phyloP scores from a whole-genome alignment of 306 rosid genomes.

The Prosopis cineraria region DNA sequence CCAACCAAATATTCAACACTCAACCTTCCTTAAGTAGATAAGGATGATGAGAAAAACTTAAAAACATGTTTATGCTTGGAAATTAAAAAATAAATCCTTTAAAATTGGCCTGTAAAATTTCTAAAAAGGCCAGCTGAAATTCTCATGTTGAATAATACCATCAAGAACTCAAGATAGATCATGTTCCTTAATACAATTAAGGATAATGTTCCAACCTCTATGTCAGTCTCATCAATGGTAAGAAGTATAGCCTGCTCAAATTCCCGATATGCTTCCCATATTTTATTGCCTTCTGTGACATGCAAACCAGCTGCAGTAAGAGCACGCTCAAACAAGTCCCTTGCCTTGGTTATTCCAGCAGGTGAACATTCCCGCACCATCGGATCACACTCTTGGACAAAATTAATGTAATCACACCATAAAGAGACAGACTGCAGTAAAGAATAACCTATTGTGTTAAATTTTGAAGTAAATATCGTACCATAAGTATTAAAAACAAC shows the following conservation, averaged over 20 bases:
- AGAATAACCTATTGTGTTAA: slow-evolving; percentile 35
- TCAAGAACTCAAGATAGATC: slow-evolving; percentile 9
- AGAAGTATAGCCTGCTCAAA: slow-evolving; percentile 70
- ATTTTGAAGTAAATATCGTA: not conserved
- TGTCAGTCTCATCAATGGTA: slow-evolving; percentile 56
- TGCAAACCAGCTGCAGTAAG: slow-evolving; percentile 91
- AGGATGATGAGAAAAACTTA: slow-evolving; percentile 7
- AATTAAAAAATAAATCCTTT: not conserved
- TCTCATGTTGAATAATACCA: not conserved
- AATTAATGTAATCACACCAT: slow-evolving; percentile 76
- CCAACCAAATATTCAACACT: slow-evolving; percentile 19
- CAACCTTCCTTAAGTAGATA: slow-evolving; percentile 16
- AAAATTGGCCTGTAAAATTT: slow-evolving; percentile 6
- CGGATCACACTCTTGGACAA: slow-evolving; percentile 67
- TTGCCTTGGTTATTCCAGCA: slow-evolving; percentile 66
- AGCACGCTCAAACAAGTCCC: slow-evolving; percentile 82
- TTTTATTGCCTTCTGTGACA: slow-evolving; percentile 66
- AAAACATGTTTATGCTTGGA: not conserved
- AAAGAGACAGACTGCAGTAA: slow-evolving; percentile 76
- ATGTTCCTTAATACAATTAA: not conserved
- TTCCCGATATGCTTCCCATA: slow-evolving; percentile 84
- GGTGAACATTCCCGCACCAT: slow-evolving; percentile 53
- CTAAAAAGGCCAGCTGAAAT: slow-evolving; percentile 6
- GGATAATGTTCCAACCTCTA: slow-evolving; percentile 53
- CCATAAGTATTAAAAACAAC: slow-evolving; percentile 14